Conservation (phyloP, 371 early-diverging fungal genomes). For the Apophysomyces ossiformis region DNA sequence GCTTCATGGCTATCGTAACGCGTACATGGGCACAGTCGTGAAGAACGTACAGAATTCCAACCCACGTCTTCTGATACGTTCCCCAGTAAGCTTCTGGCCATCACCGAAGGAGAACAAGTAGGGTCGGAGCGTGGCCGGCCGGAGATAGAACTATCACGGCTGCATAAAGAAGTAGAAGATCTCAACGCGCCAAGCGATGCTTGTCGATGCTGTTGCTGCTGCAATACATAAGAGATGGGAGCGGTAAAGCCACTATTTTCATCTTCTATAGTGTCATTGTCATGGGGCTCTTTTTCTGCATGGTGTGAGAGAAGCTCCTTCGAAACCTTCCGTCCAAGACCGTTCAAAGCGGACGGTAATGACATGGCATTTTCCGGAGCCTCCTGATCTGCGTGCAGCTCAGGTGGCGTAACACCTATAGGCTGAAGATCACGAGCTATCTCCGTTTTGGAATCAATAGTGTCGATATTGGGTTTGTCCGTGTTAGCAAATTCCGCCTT, state of each 20-base stretch:
- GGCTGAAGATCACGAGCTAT: too few relatives aligned
- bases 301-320: not conserved
- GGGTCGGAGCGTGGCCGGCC: not conserved
- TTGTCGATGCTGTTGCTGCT: conserved; percentile 13
- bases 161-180: conserved; percentile 21
- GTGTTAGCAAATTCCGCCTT: too few relatives aligned
- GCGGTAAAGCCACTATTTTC: not conserved
- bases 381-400: too few relatives aligned
- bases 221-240: not conserved
- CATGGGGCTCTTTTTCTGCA: not conserved
- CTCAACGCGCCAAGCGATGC: conserved; percentile 8
- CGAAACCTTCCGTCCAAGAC: too few relatives aligned
- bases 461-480: too few relatives aligned
- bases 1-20: not conserved
- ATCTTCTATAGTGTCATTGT: conserved; percentile 1
- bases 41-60: not conserved
- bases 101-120: not conserved
- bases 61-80: not conserved
- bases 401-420: too few relatives aligned
- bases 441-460: too few relatives aligned
- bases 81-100: too few relatives aligned
- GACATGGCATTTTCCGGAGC: too few relatives aligned
- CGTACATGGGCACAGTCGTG: not conserved
- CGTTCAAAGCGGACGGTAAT: too few relatives aligned
- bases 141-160: conserved; percentile 22